Conservation (phyloP, 169 alveolate species). For the Eimeria acervulina region DNA sequence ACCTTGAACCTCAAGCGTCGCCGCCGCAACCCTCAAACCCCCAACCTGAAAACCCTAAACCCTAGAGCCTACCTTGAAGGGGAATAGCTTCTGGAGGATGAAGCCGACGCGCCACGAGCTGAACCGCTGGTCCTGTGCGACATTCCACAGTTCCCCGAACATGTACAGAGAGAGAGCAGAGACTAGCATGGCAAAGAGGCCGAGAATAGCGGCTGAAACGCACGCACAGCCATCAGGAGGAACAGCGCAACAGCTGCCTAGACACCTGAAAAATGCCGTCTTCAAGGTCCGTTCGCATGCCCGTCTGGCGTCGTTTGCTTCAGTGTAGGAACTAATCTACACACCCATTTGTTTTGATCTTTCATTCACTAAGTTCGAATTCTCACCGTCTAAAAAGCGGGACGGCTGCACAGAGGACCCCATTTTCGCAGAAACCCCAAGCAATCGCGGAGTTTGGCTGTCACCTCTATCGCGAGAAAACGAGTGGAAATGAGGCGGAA, state of each 20-base stretch:
- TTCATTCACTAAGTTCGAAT: background rate
- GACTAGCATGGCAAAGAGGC: conserved; percentile 85
- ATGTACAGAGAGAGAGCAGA: conserved; percentile 87
- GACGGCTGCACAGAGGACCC: conserved; percentile 79
- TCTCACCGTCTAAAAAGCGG: conserved; percentile 82
- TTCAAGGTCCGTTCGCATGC: background rate
- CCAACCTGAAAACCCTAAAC: conserved; percentile 3
- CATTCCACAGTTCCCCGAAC: conserved; percentile 88
- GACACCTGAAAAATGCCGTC: background rate
- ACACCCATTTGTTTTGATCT: background rate
- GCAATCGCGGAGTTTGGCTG: conserved; percentile 38
- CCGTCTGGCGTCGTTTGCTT: background rate
- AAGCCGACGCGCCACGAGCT: conserved; percentile 86
- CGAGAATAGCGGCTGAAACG: conserved; percentile 86
- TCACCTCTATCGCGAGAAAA: background rate
- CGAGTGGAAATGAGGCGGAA: background rate
- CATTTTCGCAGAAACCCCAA: background rate
- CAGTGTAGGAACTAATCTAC: background rate
- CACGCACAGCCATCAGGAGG: background rate
- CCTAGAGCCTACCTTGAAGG: conserved; percentile 84
- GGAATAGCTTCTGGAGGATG: conserved; percentile 86
- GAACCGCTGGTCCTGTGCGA: conserved; percentile 85
- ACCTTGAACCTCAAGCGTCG: background rate
- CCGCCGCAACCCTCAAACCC: background rate
- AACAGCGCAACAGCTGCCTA: background rate